Evolutionary conservation across 306 rosid genomes (phyloP), one percentile per base, ranked within the genome.

Genomic region (Begonia peltatifolia): DNA sequence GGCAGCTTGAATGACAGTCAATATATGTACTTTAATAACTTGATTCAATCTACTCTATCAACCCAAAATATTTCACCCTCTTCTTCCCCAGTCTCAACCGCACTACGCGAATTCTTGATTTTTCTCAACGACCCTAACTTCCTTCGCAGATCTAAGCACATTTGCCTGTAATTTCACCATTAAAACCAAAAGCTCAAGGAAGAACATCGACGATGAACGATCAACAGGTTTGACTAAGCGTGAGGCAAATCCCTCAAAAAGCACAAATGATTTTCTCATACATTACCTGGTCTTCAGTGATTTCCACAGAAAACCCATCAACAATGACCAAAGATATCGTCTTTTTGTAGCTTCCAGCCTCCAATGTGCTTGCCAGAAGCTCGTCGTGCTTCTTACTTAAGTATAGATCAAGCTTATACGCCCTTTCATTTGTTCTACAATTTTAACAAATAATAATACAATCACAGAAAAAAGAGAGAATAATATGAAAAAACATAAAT

Each of bases 51-150:
- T 30, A 30, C 9, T 7, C 9, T 30, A 30, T 30, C 38, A 30
- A 30, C 38, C 38, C 38, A 30, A 30, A 30, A 30, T 6, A 44
- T 41, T 12, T 15, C 8, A 50, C 16, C 38, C 38, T 20, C 46
- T 38, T 55, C 47, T 38, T 55, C 47, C 6, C 6, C 38, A 1
- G 8, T 30, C 38, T 30, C 38, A 30, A 30, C 6, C 38, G 38
- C 38, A 22, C 57, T 59, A 70, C 30, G 66, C 66, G 48, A 69
- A 50, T 59, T 71, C 81, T 66, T 77, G 87, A 52, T 88, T 77
- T 59, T 79, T 88, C 84, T 84, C 95, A 77, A 88, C 97, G 59
- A 88, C 55, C 66, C 97, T 79, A 68, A 88, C 95, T 77, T 75
- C 93, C 36, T 79, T 65, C 36, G 89, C 95, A 75, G 89, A 82